Conservation (phyloP, 768 basidiomycete genomes). For the Gyrodon lividus region DNA sequence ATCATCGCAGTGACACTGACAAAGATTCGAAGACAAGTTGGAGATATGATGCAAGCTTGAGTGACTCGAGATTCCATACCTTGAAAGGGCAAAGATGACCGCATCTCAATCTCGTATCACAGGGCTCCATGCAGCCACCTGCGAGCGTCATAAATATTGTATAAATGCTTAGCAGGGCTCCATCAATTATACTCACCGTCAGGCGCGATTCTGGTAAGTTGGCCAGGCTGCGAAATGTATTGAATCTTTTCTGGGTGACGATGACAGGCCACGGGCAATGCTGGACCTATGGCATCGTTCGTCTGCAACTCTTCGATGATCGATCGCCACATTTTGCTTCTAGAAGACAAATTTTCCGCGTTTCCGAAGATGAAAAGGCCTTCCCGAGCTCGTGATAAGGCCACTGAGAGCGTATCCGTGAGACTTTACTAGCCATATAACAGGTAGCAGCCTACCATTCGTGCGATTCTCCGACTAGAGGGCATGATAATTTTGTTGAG, state of each 20-base stretch:
- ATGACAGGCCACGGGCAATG: conserved; percentile 56
- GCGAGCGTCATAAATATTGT: not conserved
- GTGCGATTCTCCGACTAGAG: conserved; percentile 54
- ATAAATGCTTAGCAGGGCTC: not conserved
- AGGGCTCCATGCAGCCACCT: conserved; percentile 66
- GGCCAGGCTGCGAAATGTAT: conserved; percentile 48
- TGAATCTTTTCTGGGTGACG: conserved; percentile 48
- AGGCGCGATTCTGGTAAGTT: conserved; percentile 50
- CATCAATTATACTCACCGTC: conserved; percentile 42
- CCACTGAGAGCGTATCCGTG: conserved; percentile 41
- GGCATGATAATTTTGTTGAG: not conserved
- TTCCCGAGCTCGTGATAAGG: conserved; percentile 70
- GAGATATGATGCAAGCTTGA: not conserved
- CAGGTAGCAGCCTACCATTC: conserved; percentile 39
- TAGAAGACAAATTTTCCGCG: conserved; percentile 48
- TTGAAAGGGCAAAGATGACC: conserved; percentile 66
- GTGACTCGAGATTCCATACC: conserved; percentile 31
- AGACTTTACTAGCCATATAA: not conserved
- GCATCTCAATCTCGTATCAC: conserved; percentile 51
- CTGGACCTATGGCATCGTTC: conserved; percentile 45
- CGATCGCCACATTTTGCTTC: conserved; percentile 55
- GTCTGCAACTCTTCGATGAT: conserved; percentile 58
- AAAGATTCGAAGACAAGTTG: not conserved
- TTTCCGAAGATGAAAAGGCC: conserved; percentile 77
- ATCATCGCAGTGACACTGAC: conserved; percentile 62